Percentiles rank a stretch among this genome's conserved stretches.
Conservation (phyloP, 352 stramenopile species). For the Peronospora farinosa region DNA sequence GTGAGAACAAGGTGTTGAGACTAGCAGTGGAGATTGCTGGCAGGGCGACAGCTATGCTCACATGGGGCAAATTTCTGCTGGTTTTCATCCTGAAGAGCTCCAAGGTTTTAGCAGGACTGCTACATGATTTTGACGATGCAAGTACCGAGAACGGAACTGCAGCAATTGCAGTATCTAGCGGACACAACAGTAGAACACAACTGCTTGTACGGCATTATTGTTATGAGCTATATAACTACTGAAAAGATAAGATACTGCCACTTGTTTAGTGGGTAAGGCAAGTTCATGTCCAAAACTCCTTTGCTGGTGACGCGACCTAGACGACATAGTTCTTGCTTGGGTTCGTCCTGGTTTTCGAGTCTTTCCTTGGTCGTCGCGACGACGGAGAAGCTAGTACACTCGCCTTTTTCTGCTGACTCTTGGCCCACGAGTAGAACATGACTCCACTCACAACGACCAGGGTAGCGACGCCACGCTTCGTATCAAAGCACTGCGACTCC, state of each 20-base stretch:
- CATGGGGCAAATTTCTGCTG: constrained; percentile 74
- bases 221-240: constrained; percentile 19
- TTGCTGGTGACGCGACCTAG: constrained; percentile 10
- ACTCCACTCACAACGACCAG: constrained; percentile 73
- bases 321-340: constrained; percentile 71
- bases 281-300: no score
- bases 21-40: constrained; percentile 36
- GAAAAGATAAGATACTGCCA: constrained; percentile 17
- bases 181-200: constrained; percentile 27
- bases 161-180: constrained; percentile 38
- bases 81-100: constrained; percentile 50
- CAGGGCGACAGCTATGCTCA: constrained; percentile 28
- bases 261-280: not conserved
- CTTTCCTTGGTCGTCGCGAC: constrained; percentile 13
- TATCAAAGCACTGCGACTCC: constrained; percentile 84
- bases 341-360: constrained; percentile 36
- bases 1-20: constrained; percentile 31
- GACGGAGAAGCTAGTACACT: constrained; percentile 20
- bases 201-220: constrained; percentile 3
- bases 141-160: not conserved
- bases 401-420: constrained; percentile 46
- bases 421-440: constrained; percentile 85
- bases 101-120: constrained; percentile 11
- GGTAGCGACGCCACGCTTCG: constrained; percentile 74
- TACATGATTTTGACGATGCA: constrained; percentile 2